Conservation (phyloP, 495 filamentous ascomycete species). For the Thermothielavioides terrestris region DNA sequence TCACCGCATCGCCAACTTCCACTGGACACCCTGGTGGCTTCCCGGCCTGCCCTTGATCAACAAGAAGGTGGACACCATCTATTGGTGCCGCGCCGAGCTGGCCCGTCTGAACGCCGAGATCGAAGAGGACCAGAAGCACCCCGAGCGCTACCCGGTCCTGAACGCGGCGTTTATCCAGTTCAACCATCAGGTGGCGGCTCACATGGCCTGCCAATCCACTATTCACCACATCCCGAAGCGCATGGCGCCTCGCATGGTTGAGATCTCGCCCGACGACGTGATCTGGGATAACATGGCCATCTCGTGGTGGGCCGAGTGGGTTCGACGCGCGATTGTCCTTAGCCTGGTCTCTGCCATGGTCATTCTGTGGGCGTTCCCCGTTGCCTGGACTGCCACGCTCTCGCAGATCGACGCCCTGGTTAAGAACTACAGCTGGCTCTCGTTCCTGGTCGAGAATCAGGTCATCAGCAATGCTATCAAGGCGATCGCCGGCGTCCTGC, state of each 20-base stretch:
- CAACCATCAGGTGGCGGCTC: constrained; percentile 93
- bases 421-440: constrained; percentile 54
- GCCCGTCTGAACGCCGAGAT: constrained; percentile 89
- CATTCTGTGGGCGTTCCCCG: constrained; percentile 84
- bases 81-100: constrained; percentile 80
- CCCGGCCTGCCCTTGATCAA: constrained; percentile 71
- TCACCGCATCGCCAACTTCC: constrained; percentile 71
- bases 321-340: constrained; percentile 60
- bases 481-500: constrained; percentile 78
- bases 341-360: constrained; percentile 65
- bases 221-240: constrained; percentile 87
- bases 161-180: constrained; percentile 98
- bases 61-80: constrained; percentile 91
- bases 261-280: constrained; percentile 89
- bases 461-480: constrained; percentile 55
- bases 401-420: constrained; percentile 67
- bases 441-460: constrained; percentile 53
- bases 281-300: constrained; percentile 98
- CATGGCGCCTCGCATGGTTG: constrained; percentile 87
- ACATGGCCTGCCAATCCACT: constrained; percentile 94
- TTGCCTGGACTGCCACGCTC: constrained; percentile 76
- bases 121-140: constrained; percentile 77
- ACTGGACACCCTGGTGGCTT: constrained; percentile 63
- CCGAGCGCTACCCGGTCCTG: constrained; percentile 87
- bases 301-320: constrained; percentile 86